Evolutionary conservation across 768 basidiomycete genomes (phyloP).

Genomic region (Flagelloscypha sp.): DNA sequence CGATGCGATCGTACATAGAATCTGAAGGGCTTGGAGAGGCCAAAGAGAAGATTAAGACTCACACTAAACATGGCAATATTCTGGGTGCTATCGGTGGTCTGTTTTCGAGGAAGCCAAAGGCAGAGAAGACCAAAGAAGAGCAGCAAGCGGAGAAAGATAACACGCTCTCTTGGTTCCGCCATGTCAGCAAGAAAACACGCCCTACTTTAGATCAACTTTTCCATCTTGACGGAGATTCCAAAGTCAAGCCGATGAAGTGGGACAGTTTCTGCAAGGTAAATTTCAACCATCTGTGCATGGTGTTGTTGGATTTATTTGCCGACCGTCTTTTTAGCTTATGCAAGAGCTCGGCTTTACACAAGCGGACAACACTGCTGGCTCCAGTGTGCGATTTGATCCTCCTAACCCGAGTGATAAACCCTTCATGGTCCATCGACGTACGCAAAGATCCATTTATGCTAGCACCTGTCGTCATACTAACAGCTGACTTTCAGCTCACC

Average conservation of each 20-base stretch:
- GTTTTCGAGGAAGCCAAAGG: constrained; percentile 23
- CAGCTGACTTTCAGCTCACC: constrained; percentile 46
- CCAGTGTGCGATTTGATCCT: constrained; percentile 76
- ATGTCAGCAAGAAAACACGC: constrained; percentile 50
- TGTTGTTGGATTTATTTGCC: background rate
- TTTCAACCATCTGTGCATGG: background rate
- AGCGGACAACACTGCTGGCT: constrained; percentile 70
- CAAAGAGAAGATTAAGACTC: constrained; percentile 66
- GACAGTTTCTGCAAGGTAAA: constrained; percentile 66
- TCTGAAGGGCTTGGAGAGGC: constrained; percentile 34
- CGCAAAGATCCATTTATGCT: constrained; percentile 12
- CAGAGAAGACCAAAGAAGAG: constrained; percentile 28
- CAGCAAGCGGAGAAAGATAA: constrained; percentile 29
- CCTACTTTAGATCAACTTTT: constrained; percentile 59
- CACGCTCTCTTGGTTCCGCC: constrained; percentile 48
- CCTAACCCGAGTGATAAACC: constrained; percentile 53
- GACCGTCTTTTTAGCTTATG: constrained; percentile 47
- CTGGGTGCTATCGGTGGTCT: too few relatives aligned
- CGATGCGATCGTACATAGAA: constrained; percentile 62
- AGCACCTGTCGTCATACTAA: constrained; percentile 1
- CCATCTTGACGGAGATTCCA: constrained; percentile 45
- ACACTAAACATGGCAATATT: constrained; percentile 48
- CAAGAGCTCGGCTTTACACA: constrained; percentile 69
- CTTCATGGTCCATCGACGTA: constrained; percentile 74
- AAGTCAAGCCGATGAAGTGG: constrained; percentile 65